Percentiles rank a stretch among this genome's conserved stretches.
phyloP scores from a whole-genome alignment of 257 asterid genomes.

The Solanum verrucosum region DNA sequence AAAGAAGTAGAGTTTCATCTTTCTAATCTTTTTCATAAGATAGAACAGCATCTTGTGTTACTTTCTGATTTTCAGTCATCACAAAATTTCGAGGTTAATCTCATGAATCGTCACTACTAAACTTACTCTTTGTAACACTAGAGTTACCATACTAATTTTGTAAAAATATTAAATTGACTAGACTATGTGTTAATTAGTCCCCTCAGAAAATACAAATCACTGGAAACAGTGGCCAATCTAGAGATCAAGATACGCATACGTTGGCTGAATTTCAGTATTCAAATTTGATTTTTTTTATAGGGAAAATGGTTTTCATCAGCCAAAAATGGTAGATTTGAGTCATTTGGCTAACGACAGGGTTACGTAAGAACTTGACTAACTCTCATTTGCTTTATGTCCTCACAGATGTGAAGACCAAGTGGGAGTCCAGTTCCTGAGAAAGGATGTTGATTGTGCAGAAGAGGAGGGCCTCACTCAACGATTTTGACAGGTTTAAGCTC shows the following conservation, averaged over 20 bases:
- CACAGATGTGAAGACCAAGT: slow-evolving; percentile 14
- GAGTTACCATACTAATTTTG: neutral
- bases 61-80: neutral
- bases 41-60: neutral
- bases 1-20: neutral
- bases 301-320: neutral
- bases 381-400: neutral
- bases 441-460: slow-evolving; percentile 9
- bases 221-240: neutral
- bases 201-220: neutral
- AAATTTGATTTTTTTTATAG: neutral
- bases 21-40: neutral
- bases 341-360: neutral
- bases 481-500: no score
- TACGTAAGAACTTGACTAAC: neutral
- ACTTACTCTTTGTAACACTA: neutral
- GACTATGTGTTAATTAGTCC: neutral
- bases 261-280: neutral
- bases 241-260: accelerated
- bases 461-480: slow-evolving; percentile 1
- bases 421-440: slow-evolving; percentile 16
- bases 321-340: neutral
- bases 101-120: neutral
- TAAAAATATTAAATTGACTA: neutral
- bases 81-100: neutral